Conservation (phyloP, 2,329 filamentous ascomycete genomes). For the Neopestalotiopsis clavispora region DNA sequence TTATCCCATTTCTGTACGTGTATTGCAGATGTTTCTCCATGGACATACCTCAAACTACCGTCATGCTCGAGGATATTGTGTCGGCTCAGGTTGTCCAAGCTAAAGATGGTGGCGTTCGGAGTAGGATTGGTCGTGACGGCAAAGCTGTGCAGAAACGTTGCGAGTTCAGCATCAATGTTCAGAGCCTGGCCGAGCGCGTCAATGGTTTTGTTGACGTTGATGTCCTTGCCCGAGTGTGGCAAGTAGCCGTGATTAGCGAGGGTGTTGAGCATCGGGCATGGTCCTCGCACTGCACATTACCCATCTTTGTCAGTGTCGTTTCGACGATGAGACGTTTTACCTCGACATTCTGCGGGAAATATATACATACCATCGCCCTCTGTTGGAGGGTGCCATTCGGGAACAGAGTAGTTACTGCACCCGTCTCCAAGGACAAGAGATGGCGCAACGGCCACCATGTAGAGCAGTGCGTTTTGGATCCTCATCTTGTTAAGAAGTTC, state of each 20-base stretch:
- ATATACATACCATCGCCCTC: constrained; percentile 3
- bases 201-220: constrained; percentile 3
- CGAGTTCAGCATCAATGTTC: constrained; percentile 14
- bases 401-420: not conserved
- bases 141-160: not conserved
- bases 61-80: constrained; percentile 22
- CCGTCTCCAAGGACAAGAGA: not conserved
- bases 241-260: constrained; percentile 21
- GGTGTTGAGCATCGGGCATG: constrained; percentile 22
- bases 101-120: constrained; percentile 16
- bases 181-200: not conserved
- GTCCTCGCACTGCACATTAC: not conserved
- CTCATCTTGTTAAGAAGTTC: not conserved
- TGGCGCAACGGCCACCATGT: not conserved
- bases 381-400: constrained; percentile 6
- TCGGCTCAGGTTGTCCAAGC: constrained; percentile 14
- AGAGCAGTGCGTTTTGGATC: not conserved
- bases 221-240: constrained; percentile 16
- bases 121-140: constrained; percentile 8
- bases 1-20: not conserved
- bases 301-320: too few relatives aligned
- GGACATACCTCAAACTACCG: constrained; percentile 14
- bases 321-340: too few relatives aligned
- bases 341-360: not conserved
- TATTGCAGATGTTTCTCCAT: not conserved